A percentile compares a stretch with the other conserved stretches of the same genome.
phyloP scores from a whole-genome alignment of 352 stramenopile species.

The Globisporangium yorkense region DNA sequence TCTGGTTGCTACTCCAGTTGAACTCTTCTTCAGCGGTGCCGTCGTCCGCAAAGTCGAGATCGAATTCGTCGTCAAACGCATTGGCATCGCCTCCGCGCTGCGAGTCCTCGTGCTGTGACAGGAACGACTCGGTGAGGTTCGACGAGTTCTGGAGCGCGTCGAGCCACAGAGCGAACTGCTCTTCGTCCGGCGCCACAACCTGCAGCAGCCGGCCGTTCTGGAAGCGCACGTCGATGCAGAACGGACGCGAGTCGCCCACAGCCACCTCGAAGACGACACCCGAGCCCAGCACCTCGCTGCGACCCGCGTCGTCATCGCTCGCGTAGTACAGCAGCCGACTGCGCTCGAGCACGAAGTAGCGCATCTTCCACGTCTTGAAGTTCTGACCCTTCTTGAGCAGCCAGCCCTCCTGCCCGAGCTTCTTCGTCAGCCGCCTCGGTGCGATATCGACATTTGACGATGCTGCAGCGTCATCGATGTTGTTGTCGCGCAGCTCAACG shows the following conservation, averaged over 20 bases:
- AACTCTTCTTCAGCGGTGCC: slow-evolving; percentile 14
- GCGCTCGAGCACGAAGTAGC: slow-evolving; percentile 67
- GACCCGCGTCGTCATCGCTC: slow-evolving; percentile 16
- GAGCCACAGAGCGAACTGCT: slow-evolving; percentile 52
- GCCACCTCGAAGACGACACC: slow-evolving; percentile 64
- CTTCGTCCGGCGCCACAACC: slow-evolving; percentile 47
- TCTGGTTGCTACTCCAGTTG: slow-evolving; percentile 29
- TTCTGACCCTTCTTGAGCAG: slow-evolving; percentile 78
- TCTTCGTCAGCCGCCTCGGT: slow-evolving; percentile 4
- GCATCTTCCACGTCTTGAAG: slow-evolving; percentile 83
- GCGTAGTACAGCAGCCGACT: slow-evolving; percentile 59
- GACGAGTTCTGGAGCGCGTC: slow-evolving; percentile 42
- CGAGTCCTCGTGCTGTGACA: slow-evolving; percentile 28
- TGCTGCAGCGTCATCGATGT: slow-evolving; percentile 12
- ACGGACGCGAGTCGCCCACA: slow-evolving; percentile 45
- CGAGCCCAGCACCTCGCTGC: slow-evolving; percentile 42
- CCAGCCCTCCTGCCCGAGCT: slow-evolving; percentile 33
- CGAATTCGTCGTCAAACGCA: slow-evolving; percentile 49
- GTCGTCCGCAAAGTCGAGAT: slow-evolving; percentile 30
- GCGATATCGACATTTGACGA: slow-evolving; percentile 8
- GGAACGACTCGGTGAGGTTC: slow-evolving; percentile 57
- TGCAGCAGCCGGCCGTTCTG: slow-evolving; percentile 68
- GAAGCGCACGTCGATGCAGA: slow-evolving; percentile 66
- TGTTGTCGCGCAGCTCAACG: slow-evolving; percentile 2
- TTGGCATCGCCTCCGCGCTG: slow-evolving; percentile 6